Evolutionary conservation across 352 stramenopile genomes (phyloP), one percentile per base, ranked within the genome.

Genomic region (Globisporangium paroecandrum): DNA sequence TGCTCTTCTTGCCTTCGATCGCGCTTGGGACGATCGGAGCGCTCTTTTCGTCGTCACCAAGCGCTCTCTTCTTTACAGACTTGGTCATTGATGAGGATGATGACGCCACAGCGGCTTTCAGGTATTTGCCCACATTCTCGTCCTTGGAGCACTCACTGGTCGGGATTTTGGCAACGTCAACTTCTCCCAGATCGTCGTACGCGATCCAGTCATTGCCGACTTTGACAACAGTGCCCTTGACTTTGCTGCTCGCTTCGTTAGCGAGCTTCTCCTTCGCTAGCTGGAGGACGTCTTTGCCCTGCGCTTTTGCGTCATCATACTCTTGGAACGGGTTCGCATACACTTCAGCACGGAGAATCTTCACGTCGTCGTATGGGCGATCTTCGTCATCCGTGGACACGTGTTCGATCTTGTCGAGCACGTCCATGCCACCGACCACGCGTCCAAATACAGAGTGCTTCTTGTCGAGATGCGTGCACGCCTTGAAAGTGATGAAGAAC

Each of bases 401-500:
- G 32, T 65, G 60, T 68, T 98, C 93, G 56, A 98, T 89, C 15
- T 74, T 73, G 49, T 94, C 80, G 3, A 98, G 69, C 18, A 90
- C 79, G 58, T 90, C 85, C 66, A 98, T 77, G 3, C 97, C 97
- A 38, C 97, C 87, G 8, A 99, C 85, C 43, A 99, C 93, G 55
- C 81, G 81, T 18, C 88, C 98, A 91, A 99, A 99, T 0, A 99
- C 90, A 8, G 89, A 89, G 81, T 99, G 98, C 62, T 99, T 99
- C 70, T 98, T 98, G 85, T 99, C 95, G n/a, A 99, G 81, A 77
- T 99, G 97, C n/a, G 80, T 65, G 63, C 88, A 98, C 9, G 83
- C 82, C 72, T 98, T 96, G 73, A 98, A 99, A 2, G 97, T 99
- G 67, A 99, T 97, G 76, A 99, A 99, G 78, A 99, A 99, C 86